phyloP scores from a whole-genome alignment of 164 flowering plant genomes.

The Paratinospora sagittata region DNA sequence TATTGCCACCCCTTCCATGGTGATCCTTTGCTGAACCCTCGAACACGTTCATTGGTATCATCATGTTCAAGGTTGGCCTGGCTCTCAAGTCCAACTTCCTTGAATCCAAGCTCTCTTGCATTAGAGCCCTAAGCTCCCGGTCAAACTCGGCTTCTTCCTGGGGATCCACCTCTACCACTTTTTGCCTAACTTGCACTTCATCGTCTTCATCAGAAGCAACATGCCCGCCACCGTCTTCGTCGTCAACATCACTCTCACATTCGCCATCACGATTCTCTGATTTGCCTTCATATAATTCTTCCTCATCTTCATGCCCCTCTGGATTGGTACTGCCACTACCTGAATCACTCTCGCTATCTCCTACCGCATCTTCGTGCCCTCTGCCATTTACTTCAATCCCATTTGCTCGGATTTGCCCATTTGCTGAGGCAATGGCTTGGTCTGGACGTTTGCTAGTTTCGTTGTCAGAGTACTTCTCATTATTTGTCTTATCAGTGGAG shows the following conservation, averaged over 20 bases:
- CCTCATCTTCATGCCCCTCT: conserved; percentile 58
- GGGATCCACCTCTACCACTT: conserved; percentile 62
- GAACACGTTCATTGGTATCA: conserved; percentile 82
- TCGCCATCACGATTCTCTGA: conserved; percentile 52
- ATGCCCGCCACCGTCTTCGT: conserved; percentile 55
- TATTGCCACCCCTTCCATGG: conserved; percentile 40
- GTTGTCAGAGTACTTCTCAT: conserved; percentile 53
- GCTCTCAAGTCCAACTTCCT: conserved; percentile 71
- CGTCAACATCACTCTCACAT: conserved; percentile 53
- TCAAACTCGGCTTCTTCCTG: conserved; percentile 84
- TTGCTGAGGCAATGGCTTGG: conserved; percentile 33
- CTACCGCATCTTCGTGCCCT: conserved; percentile 44
- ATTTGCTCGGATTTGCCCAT: conserved; percentile 47
- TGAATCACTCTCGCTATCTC: conserved; percentile 65
- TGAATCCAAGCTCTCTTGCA: conserved; percentile 94
- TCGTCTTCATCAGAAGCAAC: conserved; percentile 82
- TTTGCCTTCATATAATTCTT: conserved; percentile 49
- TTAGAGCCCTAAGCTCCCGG: conserved; percentile 69
- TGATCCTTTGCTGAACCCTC: conserved; percentile 77
- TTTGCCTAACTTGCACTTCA: conserved; percentile 80
- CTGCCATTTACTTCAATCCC: conserved; percentile 64
- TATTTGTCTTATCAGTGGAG: conserved; percentile 45
- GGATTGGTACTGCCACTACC: conserved; percentile 64
- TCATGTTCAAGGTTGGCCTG: conserved; percentile 80
- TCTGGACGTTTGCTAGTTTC: conserved; percentile 37